These are phyloP conservation scores for Morella rubra DNA, from an alignment of 306 rosid genomes.

Conservation along the genomic window DNA sequence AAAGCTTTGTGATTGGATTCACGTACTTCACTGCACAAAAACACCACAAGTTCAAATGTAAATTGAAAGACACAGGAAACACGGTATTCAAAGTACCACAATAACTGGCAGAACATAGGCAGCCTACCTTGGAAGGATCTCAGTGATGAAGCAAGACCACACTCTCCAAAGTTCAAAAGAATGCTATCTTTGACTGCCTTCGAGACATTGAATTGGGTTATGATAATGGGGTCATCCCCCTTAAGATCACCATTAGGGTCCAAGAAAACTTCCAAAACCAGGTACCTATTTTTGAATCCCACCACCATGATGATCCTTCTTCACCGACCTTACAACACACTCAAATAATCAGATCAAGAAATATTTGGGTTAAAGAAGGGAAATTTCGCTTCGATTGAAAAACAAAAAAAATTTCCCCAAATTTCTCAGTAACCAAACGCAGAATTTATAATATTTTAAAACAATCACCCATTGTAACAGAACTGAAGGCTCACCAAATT, in stretches of 20 bases:
- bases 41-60: not conserved
- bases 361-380: not conserved
- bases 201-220: conserved; percentile 62
- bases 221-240: conserved; percentile 51
- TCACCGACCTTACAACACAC: conserved; percentile 1
- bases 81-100: not conserved
- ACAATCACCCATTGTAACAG: no score
- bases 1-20: conserved; percentile 72
- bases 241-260: conserved; percentile 62
- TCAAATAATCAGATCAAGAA: not conserved
- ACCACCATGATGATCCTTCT: conserved; percentile 61
- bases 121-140: conserved; percentile 69
- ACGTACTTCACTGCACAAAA: conserved; percentile 64
- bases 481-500: not conserved
- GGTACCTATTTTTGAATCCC: conserved; percentile 70
- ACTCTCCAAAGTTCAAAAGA: conserved; percentile 76
- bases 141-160: conserved; percentile 77
- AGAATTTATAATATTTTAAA: no score
- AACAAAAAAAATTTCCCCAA: no score
- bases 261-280: conserved; percentile 75
- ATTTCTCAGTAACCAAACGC: no score
- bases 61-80: not conserved
- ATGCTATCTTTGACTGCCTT: conserved; percentile 72
- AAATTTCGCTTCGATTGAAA: not conserved
- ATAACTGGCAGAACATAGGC: not conserved